Evolutionary conservation across 176 grass and related monocot genomes (phyloP), one percentile per base, ranked within the genome.

Genomic region (Oryza meridionalis): DNA sequence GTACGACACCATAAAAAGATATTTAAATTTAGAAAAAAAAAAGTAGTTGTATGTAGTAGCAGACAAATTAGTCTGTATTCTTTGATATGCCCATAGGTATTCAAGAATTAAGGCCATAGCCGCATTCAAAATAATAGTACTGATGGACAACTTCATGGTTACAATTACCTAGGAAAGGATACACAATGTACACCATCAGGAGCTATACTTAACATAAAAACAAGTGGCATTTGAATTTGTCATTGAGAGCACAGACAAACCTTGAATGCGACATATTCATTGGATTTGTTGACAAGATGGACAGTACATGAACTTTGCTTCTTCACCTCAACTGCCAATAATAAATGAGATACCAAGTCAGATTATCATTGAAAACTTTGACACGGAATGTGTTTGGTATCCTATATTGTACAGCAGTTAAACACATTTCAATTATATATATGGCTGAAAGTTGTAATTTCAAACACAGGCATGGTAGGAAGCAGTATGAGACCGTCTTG

Each of bases 191-290:
- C 22, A 31, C 29, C 9, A 26, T 66, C n/a, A 45, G 35, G 81
- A 22, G 44, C 2, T 49, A 80, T 42, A 58, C 31, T 75, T 67
- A 49, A 76, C 25, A 82, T 25, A 6, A 75, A 65, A 66, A 79
- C 32, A 82, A 0, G 10, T 22, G 59, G 26, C 69, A 63, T 71
- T 70, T 59, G 65, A 50, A 32, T 25, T 82, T 11, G 25, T 26
- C 25, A 5, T 68, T 12, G 81, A 75, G 49, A 45, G 15, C 76
- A 35, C 21, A 80, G 80, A 84, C 61, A 81, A 44, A 98, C 96
- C 93, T 98, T 98, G 83, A 98, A 98, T 70, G 91, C 93, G 35
- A 98, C 89, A 90, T 90, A 93, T 37, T 98, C 89, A 45, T 83
- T 82, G 25, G 93, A 95, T 88, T 92, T 95, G 81, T 98, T 98